phyloP scores from a whole-genome alignment of 768 basidiomycete genomes.

The Stropharia rugosoannulata region DNA sequence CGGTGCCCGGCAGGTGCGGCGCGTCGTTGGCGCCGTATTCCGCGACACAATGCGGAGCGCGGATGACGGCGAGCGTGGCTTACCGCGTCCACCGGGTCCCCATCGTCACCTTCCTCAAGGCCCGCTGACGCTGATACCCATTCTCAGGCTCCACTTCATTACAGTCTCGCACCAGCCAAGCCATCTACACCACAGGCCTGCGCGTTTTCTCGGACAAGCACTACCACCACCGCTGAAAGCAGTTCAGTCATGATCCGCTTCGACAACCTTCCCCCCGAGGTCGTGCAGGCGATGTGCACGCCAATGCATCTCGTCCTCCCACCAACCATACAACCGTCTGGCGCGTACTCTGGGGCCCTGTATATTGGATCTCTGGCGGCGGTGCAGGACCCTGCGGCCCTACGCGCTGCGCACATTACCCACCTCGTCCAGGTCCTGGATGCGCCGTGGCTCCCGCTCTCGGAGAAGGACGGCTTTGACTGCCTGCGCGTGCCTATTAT shows the following conservation, averaged over 20 bases:
- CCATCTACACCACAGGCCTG: too few relatives aligned
- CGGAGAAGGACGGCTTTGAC: constrained; percentile 45
- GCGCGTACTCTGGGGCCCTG: constrained; percentile 45
- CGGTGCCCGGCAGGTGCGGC: too few relatives aligned
- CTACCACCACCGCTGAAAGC: too few relatives aligned
- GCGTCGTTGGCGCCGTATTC: too few relatives aligned
- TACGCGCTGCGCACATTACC: constrained; percentile 47
- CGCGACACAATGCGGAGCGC: too few relatives aligned
- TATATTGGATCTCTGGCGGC: constrained; percentile 71
- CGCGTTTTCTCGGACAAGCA: too few relatives aligned
- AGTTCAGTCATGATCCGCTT: constrained; percentile 65
- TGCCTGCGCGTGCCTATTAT: constrained; percentile 69
- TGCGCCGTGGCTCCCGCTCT: constrained; percentile 57
- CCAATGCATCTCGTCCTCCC: constrained; percentile 76
- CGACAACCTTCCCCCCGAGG: constrained; percentile 70
- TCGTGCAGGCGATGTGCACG: constrained; percentile 83
- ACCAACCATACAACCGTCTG: constrained; percentile 29
- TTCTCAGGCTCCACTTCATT: too few relatives aligned
- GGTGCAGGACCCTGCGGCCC: constrained; percentile 52
- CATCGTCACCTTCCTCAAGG: too few relatives aligned
- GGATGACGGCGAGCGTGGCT: too few relatives aligned
- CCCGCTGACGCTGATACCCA: too few relatives aligned
- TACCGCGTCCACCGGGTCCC: too few relatives aligned
- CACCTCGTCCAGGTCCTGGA: constrained; percentile 70
- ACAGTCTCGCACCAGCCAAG: too few relatives aligned